Base-by-base conservation (phyloP, 306 rosid species). In the Vigna angularis region DNA sequence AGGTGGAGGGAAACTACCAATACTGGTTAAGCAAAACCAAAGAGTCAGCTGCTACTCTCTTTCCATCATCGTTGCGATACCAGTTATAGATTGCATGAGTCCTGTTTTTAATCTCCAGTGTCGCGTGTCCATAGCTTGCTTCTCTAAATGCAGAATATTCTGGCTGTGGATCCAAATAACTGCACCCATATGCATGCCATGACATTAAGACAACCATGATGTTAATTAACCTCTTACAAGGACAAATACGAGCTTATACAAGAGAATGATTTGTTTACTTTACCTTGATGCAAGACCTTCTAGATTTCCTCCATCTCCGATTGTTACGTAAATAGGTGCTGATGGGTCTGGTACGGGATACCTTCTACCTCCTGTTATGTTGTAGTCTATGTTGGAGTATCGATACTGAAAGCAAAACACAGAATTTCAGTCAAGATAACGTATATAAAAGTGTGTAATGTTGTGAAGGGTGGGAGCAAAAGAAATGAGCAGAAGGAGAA, bases 261-360 rank as follows among this genome's bases (percentile, higher is more conserved):
- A 4, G 45, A 73, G 55, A 48, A 36, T 36, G 77, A 2, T 49
- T 26, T 59, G 61, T 51, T 38, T 44, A 70, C 15, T 53, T 83
- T 83, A 95, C 99, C 81, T 91, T 79, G 78, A 86, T 62, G 99
- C 99, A 83, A 95, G 99, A 72, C 99, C 99, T 87, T 93, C 99
- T 83, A 91, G 96, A 74, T 95, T 95, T 83, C 98, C 98, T 78
- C 98, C 99, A 80, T 95, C 99, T 79, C 99, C 99, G 15, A 95
- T 96, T 15, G 98, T 95, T 62, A 95, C 84, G 83, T 95, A 95
- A 17, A 95, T 86, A 63, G 98, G 99, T 18, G 99, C 98, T 5
- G 93, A 85, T 81, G 91, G 88, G 90, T 95, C 94, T 7, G 90
- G 81, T 72, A 87, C 51, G 0, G 98, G 97, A 66, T 86, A 88